Evolutionary conservation across 2,329 filamentous ascomycete genomes (phyloP).

Genomic region (Claviceps fusiformis): DNA sequence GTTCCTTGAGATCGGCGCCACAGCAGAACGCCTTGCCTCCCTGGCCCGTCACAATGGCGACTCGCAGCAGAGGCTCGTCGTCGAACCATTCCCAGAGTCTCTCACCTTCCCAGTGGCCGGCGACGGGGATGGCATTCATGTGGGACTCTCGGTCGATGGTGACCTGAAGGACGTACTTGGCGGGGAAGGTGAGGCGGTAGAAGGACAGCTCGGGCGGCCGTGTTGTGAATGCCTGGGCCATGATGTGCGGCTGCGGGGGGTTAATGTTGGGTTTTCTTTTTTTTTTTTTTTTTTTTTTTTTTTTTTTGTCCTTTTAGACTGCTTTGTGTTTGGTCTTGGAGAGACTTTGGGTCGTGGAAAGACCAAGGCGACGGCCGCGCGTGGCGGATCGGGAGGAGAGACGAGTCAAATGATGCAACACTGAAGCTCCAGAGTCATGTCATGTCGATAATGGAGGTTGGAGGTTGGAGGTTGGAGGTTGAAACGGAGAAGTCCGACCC

Average conservation of each 20-base stretch:
- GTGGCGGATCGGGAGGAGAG: background rate
- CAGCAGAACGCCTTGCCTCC: slow-evolving; percentile 40
- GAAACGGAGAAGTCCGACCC: no score
- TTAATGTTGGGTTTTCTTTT: no score
- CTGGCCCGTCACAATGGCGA: slow-evolving; percentile 36
- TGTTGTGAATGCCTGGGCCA: slow-evolving; percentile 6
- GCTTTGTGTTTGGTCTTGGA: background rate
- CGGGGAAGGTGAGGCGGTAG: slow-evolving; percentile 28
- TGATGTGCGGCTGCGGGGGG: background rate
- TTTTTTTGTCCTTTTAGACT: no score
- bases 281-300: no score
- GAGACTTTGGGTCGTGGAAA: no score
- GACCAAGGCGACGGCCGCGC: no score
- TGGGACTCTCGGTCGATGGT: slow-evolving; percentile 36
- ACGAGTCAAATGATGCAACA: no score
- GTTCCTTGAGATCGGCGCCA: slow-evolving; percentile 41
- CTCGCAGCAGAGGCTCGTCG: slow-evolving; percentile 30
- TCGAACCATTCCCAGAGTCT: slow-evolving; percentile 40
- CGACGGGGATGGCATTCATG: slow-evolving; percentile 31
- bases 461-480: no score
- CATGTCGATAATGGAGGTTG: no score
- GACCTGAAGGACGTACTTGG: slow-evolving; percentile 33
- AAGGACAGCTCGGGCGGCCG: slow-evolving; percentile 7
- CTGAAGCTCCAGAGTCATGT: no score
- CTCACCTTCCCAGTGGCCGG: slow-evolving; percentile 34